Percentiles rank a stretch among this genome's conserved stretches.
Conservation (phyloP, 2,329 filamentous ascomycete genomes). For the Verticillium longisporum region DNA sequence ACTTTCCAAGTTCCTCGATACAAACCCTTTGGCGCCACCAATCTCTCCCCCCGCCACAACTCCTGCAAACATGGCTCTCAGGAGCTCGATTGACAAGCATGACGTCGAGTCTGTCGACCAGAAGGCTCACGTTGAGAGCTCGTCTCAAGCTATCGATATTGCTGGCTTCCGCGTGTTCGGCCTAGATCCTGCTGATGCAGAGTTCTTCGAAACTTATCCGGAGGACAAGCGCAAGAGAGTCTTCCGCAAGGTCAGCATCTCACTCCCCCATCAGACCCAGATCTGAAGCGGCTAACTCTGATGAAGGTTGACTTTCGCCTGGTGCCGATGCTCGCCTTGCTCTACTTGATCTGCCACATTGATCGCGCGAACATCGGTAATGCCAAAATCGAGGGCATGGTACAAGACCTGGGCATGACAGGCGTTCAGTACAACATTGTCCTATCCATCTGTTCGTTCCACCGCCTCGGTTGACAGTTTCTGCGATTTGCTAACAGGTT, state of each 20-base stretch:
- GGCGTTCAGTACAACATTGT: slow-evolving; percentile 52
- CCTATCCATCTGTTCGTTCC: slow-evolving; percentile 54
- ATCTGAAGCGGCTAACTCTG: neutral
- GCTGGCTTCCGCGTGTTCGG: slow-evolving; percentile 22
- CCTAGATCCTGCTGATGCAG: slow-evolving; percentile 18
- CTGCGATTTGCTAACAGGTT: neutral
- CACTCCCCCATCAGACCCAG: neutral
- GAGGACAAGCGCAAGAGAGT: slow-evolving; percentile 16
- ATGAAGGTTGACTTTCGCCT: slow-evolving; percentile 13
- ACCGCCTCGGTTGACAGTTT: slow-evolving; percentile 15
- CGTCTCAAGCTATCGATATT: slow-evolving; percentile 15
- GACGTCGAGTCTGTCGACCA: slow-evolving; percentile 6
- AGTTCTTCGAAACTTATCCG: slow-evolving; percentile 20
- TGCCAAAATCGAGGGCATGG: slow-evolving; percentile 37
- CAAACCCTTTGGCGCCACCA: neutral
- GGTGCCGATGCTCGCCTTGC: slow-evolving; percentile 44
- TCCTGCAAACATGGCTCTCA: neutral
- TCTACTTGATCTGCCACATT: slow-evolving; percentile 51
- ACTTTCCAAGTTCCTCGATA: neutral
- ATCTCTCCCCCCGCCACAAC: neutral
- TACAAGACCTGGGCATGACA: slow-evolving; percentile 34
- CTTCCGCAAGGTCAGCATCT: slow-evolving; percentile 12
- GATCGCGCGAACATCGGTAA: slow-evolving; percentile 46
- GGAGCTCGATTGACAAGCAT: slow-evolving; percentile 8
- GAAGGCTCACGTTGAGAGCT: slow-evolving; percentile 8